Conservation (phyloP, 2,329 filamentous ascomycete species). For the Tolypocladium paradoxum region DNA sequence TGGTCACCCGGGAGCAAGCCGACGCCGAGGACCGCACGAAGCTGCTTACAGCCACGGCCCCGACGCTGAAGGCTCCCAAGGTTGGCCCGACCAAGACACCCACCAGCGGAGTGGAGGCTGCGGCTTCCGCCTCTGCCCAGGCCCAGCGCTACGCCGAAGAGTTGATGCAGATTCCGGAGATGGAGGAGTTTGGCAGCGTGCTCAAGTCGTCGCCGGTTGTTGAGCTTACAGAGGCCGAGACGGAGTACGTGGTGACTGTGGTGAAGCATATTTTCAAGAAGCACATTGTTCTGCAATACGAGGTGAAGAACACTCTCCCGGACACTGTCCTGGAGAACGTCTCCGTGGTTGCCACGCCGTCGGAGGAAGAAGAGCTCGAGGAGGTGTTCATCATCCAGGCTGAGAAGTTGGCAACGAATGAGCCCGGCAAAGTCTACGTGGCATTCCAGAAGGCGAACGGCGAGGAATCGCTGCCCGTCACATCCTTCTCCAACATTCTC, state of each 20-base stretch:
- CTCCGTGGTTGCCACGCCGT: conserved; percentile 67
- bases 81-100: conserved; percentile 64
- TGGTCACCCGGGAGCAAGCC: conserved; percentile 91
- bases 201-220: conserved; percentile 83
- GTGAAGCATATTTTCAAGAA: conserved; percentile 98
- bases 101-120: conserved; percentile 59
- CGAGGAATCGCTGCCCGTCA: conserved; percentile 64
- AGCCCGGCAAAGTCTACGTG: conserved; percentile 89
- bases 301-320: conserved; percentile 93
- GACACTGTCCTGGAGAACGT: conserved; percentile 87
- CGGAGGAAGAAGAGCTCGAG: conserved; percentile 72
- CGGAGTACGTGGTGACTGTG: conserved; percentile 87
- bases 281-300: conserved; percentile 89
- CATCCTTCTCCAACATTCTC: conserved; percentile 81
- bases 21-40: conserved; percentile 93
- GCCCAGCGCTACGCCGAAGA: conserved; percentile 86
- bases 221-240: conserved; percentile 93
- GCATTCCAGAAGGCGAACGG: conserved; percentile 79
- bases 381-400: conserved; percentile 93
- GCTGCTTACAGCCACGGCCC: conserved; percentile 88
- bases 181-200: conserved; percentile 78
- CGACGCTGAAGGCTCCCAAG: conserved; percentile 88
- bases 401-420: conserved; percentile 69
- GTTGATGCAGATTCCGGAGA: conserved; percentile 78
- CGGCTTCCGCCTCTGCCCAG: conserved; percentile 64